Evolutionary conservation across 83 land plant genomes (phyloP).

Genomic region (Diphasiastrum complanatum): DNA sequence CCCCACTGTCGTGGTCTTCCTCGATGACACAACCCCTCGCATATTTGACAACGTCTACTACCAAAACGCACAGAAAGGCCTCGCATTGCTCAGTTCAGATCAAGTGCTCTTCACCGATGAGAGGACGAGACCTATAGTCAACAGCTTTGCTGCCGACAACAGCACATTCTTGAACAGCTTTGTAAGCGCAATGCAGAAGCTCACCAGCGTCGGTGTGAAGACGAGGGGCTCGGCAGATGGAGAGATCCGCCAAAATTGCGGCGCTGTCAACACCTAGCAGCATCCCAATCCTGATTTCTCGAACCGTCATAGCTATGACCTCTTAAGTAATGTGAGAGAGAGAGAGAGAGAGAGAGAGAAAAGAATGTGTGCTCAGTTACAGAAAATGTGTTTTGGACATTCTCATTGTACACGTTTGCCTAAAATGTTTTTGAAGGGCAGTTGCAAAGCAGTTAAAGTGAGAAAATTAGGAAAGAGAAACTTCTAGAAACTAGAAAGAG

Average conservation of each 20-base stretch:
- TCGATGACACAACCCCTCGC: background rate
- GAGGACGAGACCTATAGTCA: background rate
- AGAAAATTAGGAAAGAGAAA: too few species aligned
- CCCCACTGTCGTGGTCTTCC: background rate
- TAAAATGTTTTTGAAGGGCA: too few species aligned
- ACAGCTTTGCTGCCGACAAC: background rate
- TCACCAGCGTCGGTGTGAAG: background rate
- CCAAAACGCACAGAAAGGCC: conserved; percentile 3
- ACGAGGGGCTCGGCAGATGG: background rate
- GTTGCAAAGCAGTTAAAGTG: too few species aligned
- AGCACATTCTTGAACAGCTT: background rate
- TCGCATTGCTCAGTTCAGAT: background rate
- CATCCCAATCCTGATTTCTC: too few species aligned
- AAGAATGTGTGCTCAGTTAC: too few species aligned
- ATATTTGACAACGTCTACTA: conserved; percentile 4
- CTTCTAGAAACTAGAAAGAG: too few species aligned
- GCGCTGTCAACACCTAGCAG: background rate
- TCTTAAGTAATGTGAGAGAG: too few species aligned
- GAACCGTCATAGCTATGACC: too few species aligned
- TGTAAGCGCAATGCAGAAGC: conserved; percentile 1
- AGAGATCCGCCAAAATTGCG: conserved; percentile 2
- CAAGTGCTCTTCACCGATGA: conserved; percentile 3
- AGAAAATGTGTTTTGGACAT: too few species aligned
- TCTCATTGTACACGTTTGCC: too few species aligned
- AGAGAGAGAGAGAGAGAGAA: too few species aligned